Conservation (phyloP, 2,329 filamentous ascomycete genomes). For the Myriosclerotinia scirpicola region DNA sequence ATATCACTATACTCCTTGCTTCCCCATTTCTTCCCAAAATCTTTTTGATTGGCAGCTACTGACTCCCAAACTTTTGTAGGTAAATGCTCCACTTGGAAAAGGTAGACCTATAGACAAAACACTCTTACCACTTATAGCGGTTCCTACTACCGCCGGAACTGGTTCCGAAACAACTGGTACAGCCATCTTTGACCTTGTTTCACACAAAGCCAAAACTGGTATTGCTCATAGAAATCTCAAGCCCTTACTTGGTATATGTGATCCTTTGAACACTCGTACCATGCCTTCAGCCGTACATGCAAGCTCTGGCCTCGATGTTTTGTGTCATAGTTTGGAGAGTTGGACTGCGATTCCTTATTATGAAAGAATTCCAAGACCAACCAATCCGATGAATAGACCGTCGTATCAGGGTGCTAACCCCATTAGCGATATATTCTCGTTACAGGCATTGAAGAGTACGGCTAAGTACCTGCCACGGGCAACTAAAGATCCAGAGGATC, state of each 20-base stretch:
- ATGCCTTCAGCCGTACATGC: constrained; percentile 96
- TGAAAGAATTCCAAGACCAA: constrained; percentile 78
- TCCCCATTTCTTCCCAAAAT: too few species aligned
- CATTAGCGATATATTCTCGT: constrained; percentile 94
- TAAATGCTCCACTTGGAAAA: constrained; percentile 84
- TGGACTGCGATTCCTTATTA: constrained; percentile 97
- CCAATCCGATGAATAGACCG: constrained; percentile 85
- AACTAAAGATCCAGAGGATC: constrained; percentile 83
- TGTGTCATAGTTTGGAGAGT: constrained; percentile 92
- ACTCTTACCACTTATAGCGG: constrained; percentile 74
- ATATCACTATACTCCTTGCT: too few species aligned
- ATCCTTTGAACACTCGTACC: constrained; percentile 85
- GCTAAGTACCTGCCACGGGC: constrained; percentile 91
- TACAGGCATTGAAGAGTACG: constrained; percentile 78
- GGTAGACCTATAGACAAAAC: constrained; percentile 72
- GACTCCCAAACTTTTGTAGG: too few species aligned
- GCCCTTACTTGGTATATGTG: constrained; percentile 85
- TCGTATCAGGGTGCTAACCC: constrained; percentile 98
- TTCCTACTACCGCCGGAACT: constrained; percentile 83
- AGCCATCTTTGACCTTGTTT: constrained; percentile 93
- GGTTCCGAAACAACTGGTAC: constrained; percentile 96
- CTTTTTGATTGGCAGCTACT: too few species aligned
- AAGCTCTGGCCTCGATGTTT: constrained; percentile 85
- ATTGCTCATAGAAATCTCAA: constrained; percentile 95
- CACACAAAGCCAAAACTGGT: constrained; percentile 89